Base-by-base conservation (phyloP, 2,329 filamentous ascomycete species). In the Kalaharituber pfeilii region DNA sequence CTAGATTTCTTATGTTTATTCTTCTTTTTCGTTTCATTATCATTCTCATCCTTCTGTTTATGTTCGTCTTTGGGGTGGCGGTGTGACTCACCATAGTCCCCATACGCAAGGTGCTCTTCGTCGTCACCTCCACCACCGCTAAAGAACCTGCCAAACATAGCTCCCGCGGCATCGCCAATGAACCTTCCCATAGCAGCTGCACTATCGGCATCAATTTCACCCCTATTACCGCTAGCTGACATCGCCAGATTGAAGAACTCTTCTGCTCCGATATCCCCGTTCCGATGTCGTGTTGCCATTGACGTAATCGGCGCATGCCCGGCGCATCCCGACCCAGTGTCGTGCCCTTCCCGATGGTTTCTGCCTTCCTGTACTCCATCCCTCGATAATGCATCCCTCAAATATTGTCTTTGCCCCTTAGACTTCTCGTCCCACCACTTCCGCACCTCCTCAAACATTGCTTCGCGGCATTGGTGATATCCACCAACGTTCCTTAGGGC, bases 381-480 rank as follows among this genome's bases (percentile, higher is more conserved):
- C 44, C 56, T 62, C n/a, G 59, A 58, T 27, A 63, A 33, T 18
- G 44, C 52, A 20, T 55, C 53, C 26, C 59, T 57, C 30, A 60
- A 49, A 33, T 62, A 56, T 33, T 59, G 52, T 22, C 56, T 60
- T 30, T 59, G 66, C 57, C 64, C 65, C 25, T 61, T 52, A 29
- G 54, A 55, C 59, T 81, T 76, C 62, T 81, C 76, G 50, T 85
- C 75, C 47, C 30, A 26, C 0, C 78, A 82, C 56, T 77, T 75
- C 63, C 84, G 77, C 1, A 98, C 86, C 0, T 84, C 86, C 53
- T 80, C 75, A 70, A 85, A 96, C 91, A 98, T 98, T 52, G 81
- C 80, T 45, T 78, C 76, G 60, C 96, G 91, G 26, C 91, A 80
- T 55, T 84, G 72, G 54, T 74, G 73, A 25, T 15, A 22, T 22